Percentiles rank a stretch among this genome's conserved stretches.
Conservation (phyloP, 495 filamentous ascomycete genomes). For the Hypomontagnella submonticulosa region DNA sequence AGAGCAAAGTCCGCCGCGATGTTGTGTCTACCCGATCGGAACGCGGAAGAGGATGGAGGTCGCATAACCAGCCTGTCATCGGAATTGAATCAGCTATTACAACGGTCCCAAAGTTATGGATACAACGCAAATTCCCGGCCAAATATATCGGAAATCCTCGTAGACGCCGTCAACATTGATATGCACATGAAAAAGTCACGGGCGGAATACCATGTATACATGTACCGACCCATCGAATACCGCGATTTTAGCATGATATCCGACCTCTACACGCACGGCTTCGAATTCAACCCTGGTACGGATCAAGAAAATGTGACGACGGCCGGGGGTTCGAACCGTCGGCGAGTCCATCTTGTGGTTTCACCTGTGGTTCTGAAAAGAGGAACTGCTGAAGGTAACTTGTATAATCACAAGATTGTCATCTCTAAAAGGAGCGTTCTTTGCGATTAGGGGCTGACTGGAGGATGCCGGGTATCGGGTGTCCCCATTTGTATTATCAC, state of each 20-base stretch:
- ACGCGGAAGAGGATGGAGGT: background rate
- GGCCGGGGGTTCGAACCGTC: background rate
- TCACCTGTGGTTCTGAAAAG: slow-evolving; percentile 1
- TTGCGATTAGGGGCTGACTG: background rate
- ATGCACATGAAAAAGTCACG: background rate
- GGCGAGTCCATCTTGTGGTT: background rate
- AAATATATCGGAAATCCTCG: background rate
- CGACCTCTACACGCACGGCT: background rate
- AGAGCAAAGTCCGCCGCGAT: background rate
- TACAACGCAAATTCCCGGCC: background rate
- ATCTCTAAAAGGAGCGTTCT: slow-evolving; percentile 4
- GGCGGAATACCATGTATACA: background rate
- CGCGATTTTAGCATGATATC: background rate
- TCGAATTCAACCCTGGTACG: background rate
- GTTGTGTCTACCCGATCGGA: background rate
- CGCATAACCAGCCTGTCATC: background rate
- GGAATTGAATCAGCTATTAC: background rate
- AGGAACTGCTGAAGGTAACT: background rate
- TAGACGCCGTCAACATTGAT: background rate
- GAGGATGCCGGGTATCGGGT: too few species aligned
- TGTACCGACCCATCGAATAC: background rate
- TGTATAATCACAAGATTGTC: background rate
- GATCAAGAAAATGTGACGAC: background rate
- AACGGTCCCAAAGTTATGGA: background rate
- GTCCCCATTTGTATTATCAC: too few species aligned